Percentiles rank a stretch among this genome's conserved stretches.
phyloP scores from a whole-genome alignment of 2,329 filamentous ascomycete genomes.

The Pseudogymnoascus sp. region DNA sequence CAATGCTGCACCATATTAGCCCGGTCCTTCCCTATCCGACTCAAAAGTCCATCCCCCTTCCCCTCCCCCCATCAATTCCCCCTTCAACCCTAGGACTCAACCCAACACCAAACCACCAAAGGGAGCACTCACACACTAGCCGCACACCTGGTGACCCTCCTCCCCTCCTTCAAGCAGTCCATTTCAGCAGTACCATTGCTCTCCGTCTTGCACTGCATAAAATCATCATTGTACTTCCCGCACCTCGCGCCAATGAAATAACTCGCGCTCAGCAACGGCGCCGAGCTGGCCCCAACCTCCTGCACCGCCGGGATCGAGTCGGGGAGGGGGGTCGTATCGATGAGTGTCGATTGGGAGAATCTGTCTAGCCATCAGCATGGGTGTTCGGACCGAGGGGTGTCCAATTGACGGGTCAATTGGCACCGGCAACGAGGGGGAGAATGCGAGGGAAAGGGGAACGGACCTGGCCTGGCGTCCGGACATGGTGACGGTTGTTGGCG shows the following conservation, averaged over 20 bases:
- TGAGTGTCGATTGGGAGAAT: slow-evolving; percentile 88
- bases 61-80: not conserved
- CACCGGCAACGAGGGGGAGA: not conserved
- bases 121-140: slow-evolving; percentile 66
- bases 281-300: slow-evolving; percentile 88
- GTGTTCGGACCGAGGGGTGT: not conserved
- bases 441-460: slow-evolving; percentile 17
- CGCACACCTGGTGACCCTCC: slow-evolving; percentile 93
- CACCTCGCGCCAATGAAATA: slow-evolving; percentile 98
- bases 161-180: slow-evolving; percentile 91
- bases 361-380: slow-evolving; percentile 41
- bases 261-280: slow-evolving; percentile 80
- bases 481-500: slow-evolving; percentile 43
- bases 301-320: slow-evolving; percentile 84
- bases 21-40: not conserved
- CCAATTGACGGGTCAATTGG: slow-evolving; percentile 19
- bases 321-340: slow-evolving; percentile 93
- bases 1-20: slow-evolving; percentile 52
- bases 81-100: not conserved
- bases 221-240: slow-evolving; percentile 95
- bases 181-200: slow-evolving; percentile 83
- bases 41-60: not conserved
- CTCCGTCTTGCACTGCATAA: slow-evolving; percentile 99
- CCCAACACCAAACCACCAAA: slow-evolving; percentile 33
- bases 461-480: slow-evolving; percentile 53